Conservation (phyloP, 768 basidiomycete species). For the Rhodocollybia butyracea region DNA sequence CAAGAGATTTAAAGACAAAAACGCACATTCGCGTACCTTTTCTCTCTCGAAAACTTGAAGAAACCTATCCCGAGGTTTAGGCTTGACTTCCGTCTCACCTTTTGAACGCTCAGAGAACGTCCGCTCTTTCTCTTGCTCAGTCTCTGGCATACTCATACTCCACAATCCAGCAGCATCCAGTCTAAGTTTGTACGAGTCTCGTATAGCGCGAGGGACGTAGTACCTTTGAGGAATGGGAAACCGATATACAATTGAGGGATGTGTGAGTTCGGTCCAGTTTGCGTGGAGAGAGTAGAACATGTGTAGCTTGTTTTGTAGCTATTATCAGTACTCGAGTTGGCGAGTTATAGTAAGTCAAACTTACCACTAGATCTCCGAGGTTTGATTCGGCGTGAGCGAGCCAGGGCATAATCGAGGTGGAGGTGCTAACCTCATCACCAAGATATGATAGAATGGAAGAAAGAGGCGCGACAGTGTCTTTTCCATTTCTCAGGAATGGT, state of each 20-base stretch:
- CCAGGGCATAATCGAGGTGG: slow-evolving; percentile 56
- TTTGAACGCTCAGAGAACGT: slow-evolving; percentile 29
- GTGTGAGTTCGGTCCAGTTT: slow-evolving; percentile 62
- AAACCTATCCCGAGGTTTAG: slow-evolving; percentile 30
- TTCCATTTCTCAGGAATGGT: slow-evolving; percentile 64
- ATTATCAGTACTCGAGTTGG: no score
- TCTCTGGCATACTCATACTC: slow-evolving; percentile 37
- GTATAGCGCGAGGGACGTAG: slow-evolving; percentile 65
- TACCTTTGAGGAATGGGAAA: slow-evolving; percentile 70
- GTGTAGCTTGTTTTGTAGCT: slow-evolving; percentile 49
- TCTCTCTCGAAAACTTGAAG: slow-evolving; percentile 60
- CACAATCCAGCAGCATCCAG: slow-evolving; percentile 66
- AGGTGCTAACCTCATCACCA: neutral
- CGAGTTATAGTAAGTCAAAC: no score
- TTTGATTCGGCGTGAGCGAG: slow-evolving; percentile 61
- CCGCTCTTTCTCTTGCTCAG: slow-evolving; percentile 43
- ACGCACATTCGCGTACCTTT: slow-evolving; percentile 40
- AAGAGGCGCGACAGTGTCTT: slow-evolving; percentile 46
- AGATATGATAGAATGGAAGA: slow-evolving; percentile 61
- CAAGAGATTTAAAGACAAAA: neutral
- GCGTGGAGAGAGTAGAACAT: slow-evolving; percentile 55
- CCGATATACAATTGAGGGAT: slow-evolving; percentile 49
- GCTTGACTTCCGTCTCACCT: slow-evolving; percentile 25
- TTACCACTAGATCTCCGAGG: slow-evolving; percentile 69
- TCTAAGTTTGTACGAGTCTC: slow-evolving; percentile 51